phyloP scores from a whole-genome alignment of 441 rosid species.

The Euphorbia schlechtendalii region DNA sequence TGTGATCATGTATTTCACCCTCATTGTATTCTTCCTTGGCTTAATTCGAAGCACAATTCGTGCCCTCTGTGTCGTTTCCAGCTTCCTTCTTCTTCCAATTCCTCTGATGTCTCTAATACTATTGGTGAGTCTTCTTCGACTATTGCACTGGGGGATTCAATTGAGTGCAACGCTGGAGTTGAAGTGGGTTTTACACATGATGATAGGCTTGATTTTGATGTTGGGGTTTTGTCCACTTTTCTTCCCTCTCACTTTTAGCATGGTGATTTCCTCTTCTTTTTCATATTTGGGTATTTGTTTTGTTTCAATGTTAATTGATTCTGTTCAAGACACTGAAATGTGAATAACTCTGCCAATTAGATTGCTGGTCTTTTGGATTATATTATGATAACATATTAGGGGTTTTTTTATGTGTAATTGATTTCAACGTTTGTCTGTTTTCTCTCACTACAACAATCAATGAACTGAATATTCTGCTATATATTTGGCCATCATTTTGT shows the following conservation, averaged over 20 bases:
- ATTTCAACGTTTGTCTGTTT: too few relatives aligned
- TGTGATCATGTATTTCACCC: slow-evolving; percentile 52
- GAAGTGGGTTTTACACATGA: background rate
- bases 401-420: too few relatives aligned
- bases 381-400: background rate
- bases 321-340: background rate
- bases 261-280: slow-evolving; percentile 4
- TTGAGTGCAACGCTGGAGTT: background rate
- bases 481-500: background rate
- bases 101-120: too few relatives aligned
- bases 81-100: slow-evolving; percentile 22
- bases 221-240: slow-evolving; percentile 14
- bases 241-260: slow-evolving; percentile 18
- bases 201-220: slow-evolving; percentile 13
- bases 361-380: background rate
- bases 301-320: background rate
- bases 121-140: too few relatives aligned
- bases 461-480: background rate
- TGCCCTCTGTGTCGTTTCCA: slow-evolving; percentile 61
- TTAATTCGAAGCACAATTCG: slow-evolving; percentile 38
- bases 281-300: background rate
- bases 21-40: slow-evolving; percentile 57
- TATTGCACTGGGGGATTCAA: too few relatives aligned
- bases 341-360: background rate
- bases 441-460: background rate